phyloP scores from a whole-genome alignment of 192 early-diverging fungal genomes.

The Backusella macrospora region DNA sequence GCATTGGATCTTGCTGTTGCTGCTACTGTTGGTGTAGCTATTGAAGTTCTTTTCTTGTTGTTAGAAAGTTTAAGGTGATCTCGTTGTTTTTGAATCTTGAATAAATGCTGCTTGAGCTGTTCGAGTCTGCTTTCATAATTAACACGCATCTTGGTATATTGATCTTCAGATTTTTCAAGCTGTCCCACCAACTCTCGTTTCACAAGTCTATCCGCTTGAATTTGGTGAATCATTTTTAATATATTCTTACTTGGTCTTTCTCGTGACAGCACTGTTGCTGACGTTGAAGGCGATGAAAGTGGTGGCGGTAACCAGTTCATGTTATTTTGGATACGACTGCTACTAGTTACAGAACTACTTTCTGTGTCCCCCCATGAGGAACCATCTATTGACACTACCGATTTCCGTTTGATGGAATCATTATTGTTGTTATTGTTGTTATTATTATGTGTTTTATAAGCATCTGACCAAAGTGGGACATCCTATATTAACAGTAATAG shows the following conservation, averaged over 20 bases:
- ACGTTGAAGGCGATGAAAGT: not conserved
- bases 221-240: conserved; percentile 53
- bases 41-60: conserved; percentile 36
- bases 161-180: conserved; percentile 53
- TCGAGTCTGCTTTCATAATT: conserved; percentile 71
- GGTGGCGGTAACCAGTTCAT: not conserved
- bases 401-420: conserved; percentile 23
- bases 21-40: not conserved
- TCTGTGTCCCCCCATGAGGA: conserved; percentile 33
- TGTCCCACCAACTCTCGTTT: conserved; percentile 60
- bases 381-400: conserved; percentile 23
- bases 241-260: conserved; percentile 25
- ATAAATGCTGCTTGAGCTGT: conserved; percentile 58
- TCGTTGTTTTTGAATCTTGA: conserved; percentile 52
- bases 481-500: conserved; percentile 22
- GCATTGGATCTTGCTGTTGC: not conserved
- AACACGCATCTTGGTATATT: conserved; percentile 55
- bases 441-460: conserved; percentile 14
- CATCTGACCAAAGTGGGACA: conserved; percentile 40
- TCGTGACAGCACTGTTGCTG: not conserved
- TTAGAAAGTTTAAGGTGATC: conserved; percentile 35
- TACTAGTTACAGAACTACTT: conserved; percentile 21
- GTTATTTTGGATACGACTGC: conserved; percentile 2
- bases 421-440: not conserved
- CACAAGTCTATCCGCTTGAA: conserved; percentile 53